Evolutionary conservation across 2,329 filamentous ascomycete genomes (phyloP).

Genomic region (Tolypocladium guangdongense): DNA sequence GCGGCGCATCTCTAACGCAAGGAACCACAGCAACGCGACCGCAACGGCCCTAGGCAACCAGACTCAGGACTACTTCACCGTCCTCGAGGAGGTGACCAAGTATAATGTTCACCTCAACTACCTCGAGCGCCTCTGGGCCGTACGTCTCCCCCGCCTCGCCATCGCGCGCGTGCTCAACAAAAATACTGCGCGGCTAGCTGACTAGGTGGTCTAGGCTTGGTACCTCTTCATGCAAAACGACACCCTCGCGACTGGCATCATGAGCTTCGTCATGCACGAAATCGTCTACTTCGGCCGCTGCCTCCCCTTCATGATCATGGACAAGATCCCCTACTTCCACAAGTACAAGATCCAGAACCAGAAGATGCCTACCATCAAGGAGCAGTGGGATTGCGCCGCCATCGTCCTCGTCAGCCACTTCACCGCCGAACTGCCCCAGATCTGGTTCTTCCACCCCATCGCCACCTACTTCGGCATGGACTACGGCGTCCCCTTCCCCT

Average conservation of each 20-base stretch:
- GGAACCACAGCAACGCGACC: conserved; percentile 38
- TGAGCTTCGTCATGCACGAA: conserved; percentile 96
- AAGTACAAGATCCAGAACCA: conserved; percentile 86
- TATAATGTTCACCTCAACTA: conserved; percentile 81
- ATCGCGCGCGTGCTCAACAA: background rate
- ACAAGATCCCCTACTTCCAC: conserved; percentile 75
- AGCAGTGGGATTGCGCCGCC: conserved; percentile 90
- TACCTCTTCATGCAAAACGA: conserved; percentile 99
- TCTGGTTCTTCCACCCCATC: conserved; percentile 98
- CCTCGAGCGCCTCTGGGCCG: conserved; percentile 80
- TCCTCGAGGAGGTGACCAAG: conserved; percentile 53
- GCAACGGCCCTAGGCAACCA: conserved; percentile 32
- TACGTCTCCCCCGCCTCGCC: conserved; percentile 28
- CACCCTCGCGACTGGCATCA: conserved; percentile 87
- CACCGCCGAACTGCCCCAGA: conserved; percentile 95
- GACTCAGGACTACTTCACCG: conserved; percentile 40
- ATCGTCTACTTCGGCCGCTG: conserved; percentile 85
- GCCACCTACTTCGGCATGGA: conserved; percentile 85
- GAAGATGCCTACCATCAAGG: conserved; percentile 85
- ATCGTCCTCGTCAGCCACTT: conserved; percentile 93
- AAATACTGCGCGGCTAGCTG: background rate
- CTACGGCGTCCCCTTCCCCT: conserved; percentile 82
- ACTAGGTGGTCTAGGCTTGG: conserved; percentile 50
- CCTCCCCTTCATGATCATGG: conserved; percentile 88
- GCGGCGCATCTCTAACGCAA: conserved; percentile 5